These are phyloP conservation scores for Antitrichia curtipendula DNA, from an alignment of 225 moss, liverwort and hornwort genomes.

Conservation along the genomic window DNA sequence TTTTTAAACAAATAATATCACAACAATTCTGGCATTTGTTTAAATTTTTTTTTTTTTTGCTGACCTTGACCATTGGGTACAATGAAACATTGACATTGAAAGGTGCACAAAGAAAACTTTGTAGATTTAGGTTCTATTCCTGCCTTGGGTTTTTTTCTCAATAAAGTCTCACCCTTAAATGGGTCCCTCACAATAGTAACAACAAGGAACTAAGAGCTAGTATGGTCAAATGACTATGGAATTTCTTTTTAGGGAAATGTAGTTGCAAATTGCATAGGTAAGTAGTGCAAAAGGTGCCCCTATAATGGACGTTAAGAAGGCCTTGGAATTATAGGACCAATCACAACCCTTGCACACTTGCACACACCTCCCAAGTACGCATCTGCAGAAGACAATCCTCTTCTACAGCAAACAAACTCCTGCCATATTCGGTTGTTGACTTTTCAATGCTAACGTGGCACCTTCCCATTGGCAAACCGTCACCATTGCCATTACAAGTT, in stretches of 20 bases:
- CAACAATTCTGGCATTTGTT: fast-evolving
- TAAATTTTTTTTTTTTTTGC: neutral
- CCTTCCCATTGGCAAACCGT: too few relatives aligned
- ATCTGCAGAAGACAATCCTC: neutral
- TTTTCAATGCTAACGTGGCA: too few relatives aligned
- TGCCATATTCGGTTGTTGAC: too few relatives aligned
- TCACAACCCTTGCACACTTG: too few relatives aligned
- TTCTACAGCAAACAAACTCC: neutral
- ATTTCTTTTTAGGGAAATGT: neutral
- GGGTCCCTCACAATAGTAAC: too few relatives aligned
- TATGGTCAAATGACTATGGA: neutral
- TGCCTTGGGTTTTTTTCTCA: neutral
- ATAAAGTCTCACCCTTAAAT: too few relatives aligned
- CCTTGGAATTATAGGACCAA: neutral
- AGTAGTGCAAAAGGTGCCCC: neutral
- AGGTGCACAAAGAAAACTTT: neutral
- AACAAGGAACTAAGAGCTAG: fast-evolving
- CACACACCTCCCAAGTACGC: neutral
- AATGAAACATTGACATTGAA: neutral
- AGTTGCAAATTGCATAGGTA: too few relatives aligned
- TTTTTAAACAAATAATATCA: neutral
- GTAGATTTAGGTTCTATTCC: neutral
- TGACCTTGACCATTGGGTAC: fast-evolving
- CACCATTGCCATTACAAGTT: too few relatives aligned
- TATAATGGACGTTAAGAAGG: neutral